Evolutionary conservation across 2,329 filamentous ascomycete species (phyloP), one percentile per base, ranked within the genome.

Genomic region (Ophiostoma himal-ulmi): DNA sequence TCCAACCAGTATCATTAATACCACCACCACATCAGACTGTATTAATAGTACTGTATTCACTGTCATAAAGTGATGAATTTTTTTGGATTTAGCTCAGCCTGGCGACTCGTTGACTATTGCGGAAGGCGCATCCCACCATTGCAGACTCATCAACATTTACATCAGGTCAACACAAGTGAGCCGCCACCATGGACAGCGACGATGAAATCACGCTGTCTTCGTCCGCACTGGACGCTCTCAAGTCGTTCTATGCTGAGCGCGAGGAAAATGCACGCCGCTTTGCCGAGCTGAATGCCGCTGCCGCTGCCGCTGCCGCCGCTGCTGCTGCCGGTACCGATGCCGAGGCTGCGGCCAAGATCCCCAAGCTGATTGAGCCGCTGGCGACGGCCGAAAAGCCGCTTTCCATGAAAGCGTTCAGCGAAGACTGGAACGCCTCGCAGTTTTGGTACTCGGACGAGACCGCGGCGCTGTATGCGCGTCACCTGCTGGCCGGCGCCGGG

Each of bases 341-440:
- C 78, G 80, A 81, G 76, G 80, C 84, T 68, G 82, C 84, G 37
- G 76, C 76, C 30, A 75, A 72, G 6, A 65, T 8, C 4, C 34
- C 39, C 20, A 67, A 30, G 17, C 52, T 26, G n/a, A 4, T 13
- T 1, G 64, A 39, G 37, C 26, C 68, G n/a, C 26, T 20, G 17
- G 22, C 57, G 10, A 41, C 39, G 5, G 65, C 52, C 8, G 74
- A 52, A 20, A 36, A 73, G 41, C 77, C 78, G 54, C 73, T 85
- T 70, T 82, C 81, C 20, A 94, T 94, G 86, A 87, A 91, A 39
- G 82, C 85, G 1, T 95, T 94, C 75, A 83, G 83, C 1, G 92
- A 94, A 79, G 89, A 94, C 78, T 95, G 92, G 92, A 92, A 94
- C 76, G 86, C 90, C 76, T 90, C 87, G 73, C 91, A 94, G 79